Evolutionary conservation across 2,329 filamentous ascomycete species (phyloP).

Genomic region (Penicillium sclerotiorum): DNA sequence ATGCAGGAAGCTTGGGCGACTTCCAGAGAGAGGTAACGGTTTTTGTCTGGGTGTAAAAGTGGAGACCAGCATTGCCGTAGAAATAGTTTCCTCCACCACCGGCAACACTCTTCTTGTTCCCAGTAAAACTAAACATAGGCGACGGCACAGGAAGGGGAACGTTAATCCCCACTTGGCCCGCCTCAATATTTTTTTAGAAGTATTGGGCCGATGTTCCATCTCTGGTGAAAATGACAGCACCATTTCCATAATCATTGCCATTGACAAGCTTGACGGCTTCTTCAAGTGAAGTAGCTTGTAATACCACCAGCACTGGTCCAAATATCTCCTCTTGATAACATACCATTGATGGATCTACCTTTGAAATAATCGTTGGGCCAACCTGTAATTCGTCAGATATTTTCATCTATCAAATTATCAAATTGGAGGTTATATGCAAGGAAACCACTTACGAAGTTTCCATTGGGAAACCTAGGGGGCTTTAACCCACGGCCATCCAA

Average conservation of each 20-base stretch:
- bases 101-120: slow-evolving; percentile 88
- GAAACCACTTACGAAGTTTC: slow-evolving; percentile 61
- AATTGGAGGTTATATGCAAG: not conserved
- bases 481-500: slow-evolving; percentile 64
- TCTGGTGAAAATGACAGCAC: slow-evolving; percentile 66
- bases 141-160: slow-evolving; percentile 66
- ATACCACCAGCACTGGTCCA: slow-evolving; percentile 65
- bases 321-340: slow-evolving; percentile 71
- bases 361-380: slow-evolving; percentile 67
- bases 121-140: slow-evolving; percentile 67
- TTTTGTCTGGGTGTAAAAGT: slow-evolving; percentile 97
- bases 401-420: no score
- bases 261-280: slow-evolving; percentile 67
- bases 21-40: slow-evolving; percentile 94
- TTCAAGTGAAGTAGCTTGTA: slow-evolving; percentile 62
- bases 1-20: no score
- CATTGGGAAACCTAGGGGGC: slow-evolving; percentile 65
- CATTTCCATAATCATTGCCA: slow-evolving; percentile 68
- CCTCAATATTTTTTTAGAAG: slow-evolving; percentile 68
- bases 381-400: slow-evolving; percentile 46
- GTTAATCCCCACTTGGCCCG: slow-evolving; percentile 68
- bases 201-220: slow-evolving; percentile 61
- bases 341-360: slow-evolving; percentile 66
- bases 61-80: slow-evolving; percentile 88
- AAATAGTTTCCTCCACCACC: slow-evolving; percentile 92